Evolutionary conservation across 1,284 basidiomycete species (phyloP).

Genomic region (Tilletia caries): DNA sequence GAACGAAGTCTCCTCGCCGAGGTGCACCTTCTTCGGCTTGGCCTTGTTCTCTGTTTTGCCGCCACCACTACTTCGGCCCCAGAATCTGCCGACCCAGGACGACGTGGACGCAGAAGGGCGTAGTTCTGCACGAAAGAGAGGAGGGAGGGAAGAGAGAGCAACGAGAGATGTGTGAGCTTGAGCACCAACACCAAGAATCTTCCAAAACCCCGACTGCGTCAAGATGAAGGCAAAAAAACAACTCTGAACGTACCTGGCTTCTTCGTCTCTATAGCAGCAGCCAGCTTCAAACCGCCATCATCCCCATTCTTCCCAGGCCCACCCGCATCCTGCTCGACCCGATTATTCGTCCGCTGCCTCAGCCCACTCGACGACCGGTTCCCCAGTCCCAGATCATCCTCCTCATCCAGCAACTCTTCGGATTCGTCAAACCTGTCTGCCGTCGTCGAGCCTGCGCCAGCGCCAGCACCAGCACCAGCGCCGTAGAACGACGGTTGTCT

Average conservation of each 20-base stretch:
- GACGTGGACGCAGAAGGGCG: constrained; percentile 34
- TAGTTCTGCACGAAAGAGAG: constrained; percentile 29
- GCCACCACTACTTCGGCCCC: constrained; percentile 52
- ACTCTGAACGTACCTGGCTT: constrained; percentile 14
- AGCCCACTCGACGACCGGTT: constrained; percentile 58
- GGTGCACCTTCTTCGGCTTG: constrained; percentile 64
- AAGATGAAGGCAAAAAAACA: no score
- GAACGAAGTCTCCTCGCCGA: constrained; percentile 78
- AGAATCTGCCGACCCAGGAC: constrained; percentile 70
- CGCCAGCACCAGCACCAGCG: no score
- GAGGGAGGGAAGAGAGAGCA: not conserved
- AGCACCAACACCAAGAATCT: not conserved
- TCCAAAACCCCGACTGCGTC: no score
- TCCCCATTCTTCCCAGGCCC: constrained; percentile 28
- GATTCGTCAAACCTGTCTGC: not conserved
- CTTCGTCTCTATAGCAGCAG: constrained; percentile 16
- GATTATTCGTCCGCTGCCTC: not conserved
- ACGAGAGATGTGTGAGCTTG: no score
- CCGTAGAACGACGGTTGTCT: not conserved
- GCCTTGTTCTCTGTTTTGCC: constrained; percentile 45
- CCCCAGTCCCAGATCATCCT: constrained; percentile 86
- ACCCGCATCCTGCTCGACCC: not conserved
- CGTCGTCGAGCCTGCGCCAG: no score
- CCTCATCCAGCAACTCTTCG: constrained; percentile 64
- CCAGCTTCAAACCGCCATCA: constrained; percentile 13